Percentiles rank a stretch among this genome's conserved stretches.
phyloP scores from a whole-genome alignment of 1,284 basidiomycete genomes.

The Malassezia restricta region DNA sequence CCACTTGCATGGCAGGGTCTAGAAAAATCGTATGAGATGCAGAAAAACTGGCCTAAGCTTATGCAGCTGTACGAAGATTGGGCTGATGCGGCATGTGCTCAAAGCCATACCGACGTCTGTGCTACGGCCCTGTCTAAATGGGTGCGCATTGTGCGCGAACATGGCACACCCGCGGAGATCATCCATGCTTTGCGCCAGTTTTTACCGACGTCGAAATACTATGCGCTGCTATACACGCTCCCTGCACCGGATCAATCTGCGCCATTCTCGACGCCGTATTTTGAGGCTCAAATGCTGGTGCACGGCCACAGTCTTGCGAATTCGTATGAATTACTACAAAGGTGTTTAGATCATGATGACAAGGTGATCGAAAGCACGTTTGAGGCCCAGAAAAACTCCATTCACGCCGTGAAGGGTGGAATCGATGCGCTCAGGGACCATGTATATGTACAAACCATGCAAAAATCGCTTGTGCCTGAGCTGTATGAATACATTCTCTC shows the following conservation, averaged over 20 bases:
- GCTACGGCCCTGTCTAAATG: conserved; percentile 67
- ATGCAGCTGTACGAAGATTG: conserved; percentile 33
- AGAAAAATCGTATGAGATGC: conserved; percentile 46
- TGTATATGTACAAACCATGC: conserved; percentile 23
- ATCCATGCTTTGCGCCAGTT: conserved; percentile 55
- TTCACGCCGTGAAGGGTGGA: conserved; percentile 33
- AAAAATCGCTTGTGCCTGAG: conserved; percentile 21
- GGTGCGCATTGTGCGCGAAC: conserved; percentile 56
- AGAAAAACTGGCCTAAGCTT: conserved; percentile 38
- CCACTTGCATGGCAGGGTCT: conserved; percentile 47
- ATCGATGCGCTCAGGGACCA: conserved; percentile 23
- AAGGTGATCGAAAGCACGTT: conserved; percentile 28
- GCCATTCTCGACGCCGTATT: conserved; percentile 50
- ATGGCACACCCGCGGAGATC: conserved; percentile 49
- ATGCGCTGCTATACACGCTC: conserved; percentile 56
- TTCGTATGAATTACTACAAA: conserved; percentile 28
- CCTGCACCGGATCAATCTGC: conserved; percentile 65
- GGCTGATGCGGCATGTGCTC: conserved; percentile 24
- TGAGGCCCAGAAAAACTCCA: conserved; percentile 28
- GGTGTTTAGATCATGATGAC: conserved; percentile 26
- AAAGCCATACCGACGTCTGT: conserved; percentile 60
- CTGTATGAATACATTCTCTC: conserved; percentile 33
- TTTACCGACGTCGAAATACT: conserved; percentile 63
- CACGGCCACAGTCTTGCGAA: conserved; percentile 50
- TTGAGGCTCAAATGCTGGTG: conserved; percentile 55